phyloP scores from a whole-genome alignment of 495 filamentous ascomycete species.

The Neurospora intermedia region DNA sequence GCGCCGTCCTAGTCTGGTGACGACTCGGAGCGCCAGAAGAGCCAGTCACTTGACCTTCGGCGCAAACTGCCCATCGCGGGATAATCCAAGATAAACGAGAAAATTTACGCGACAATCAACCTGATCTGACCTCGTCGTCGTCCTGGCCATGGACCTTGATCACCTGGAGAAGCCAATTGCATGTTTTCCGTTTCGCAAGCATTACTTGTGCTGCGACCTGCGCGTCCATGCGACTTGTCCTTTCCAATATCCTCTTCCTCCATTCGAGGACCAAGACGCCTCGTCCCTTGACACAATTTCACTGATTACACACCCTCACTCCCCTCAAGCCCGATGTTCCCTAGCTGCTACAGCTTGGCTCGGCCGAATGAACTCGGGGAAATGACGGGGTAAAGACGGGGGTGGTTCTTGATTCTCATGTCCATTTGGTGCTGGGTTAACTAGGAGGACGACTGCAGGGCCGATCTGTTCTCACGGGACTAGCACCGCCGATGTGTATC shows the following conservation, averaged over 20 bases:
- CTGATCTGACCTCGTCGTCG: not conserved
- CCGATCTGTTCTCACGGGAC: not conserved
- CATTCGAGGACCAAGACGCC: not conserved
- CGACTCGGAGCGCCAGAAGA: not conserved
- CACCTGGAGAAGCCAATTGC: not conserved
- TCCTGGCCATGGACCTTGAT: not conserved
- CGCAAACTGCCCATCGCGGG: not conserved
- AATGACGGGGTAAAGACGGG: not conserved
- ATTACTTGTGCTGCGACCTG: not conserved
- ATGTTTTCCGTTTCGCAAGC: not conserved
- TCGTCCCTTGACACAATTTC: not conserved
- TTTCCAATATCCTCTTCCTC: not conserved
- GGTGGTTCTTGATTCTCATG: not conserved
- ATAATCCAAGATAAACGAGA: not conserved
- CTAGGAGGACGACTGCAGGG: not conserved
- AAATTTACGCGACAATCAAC: not conserved
- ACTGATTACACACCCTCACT: not conserved
- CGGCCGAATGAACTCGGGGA: not conserved
- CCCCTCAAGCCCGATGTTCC: not conserved
- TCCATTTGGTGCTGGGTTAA: not conserved
- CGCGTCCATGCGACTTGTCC: not conserved
- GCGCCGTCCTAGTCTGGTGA: not conserved
- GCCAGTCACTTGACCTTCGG: constrained; percentile 6
- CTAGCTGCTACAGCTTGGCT: not conserved
- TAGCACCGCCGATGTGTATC: not conserved